Evolutionary conservation across 2,329 filamentous ascomycete genomes (phyloP).

Genomic region (Alternaria sp.): DNA sequence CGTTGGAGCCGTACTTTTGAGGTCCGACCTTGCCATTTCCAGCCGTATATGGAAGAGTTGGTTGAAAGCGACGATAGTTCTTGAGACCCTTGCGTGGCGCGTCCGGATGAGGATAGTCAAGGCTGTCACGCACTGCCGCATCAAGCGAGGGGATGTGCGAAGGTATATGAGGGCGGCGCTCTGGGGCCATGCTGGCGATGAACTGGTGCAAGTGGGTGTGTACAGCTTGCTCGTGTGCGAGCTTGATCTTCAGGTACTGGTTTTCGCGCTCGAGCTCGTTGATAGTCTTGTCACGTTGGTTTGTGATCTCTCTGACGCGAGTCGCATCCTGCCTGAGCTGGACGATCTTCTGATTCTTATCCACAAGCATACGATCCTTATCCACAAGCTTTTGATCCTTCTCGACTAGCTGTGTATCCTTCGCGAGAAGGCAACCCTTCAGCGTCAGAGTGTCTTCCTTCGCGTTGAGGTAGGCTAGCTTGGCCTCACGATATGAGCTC

Average conservation of each 20-base stretch:
- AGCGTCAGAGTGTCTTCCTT: not conserved
- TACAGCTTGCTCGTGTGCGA: too few relatives aligned
- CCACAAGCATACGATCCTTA: not conserved
- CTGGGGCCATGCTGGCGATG: not conserved
- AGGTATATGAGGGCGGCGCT: not conserved
- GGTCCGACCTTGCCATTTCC: not conserved
- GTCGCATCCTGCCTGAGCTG: not conserved
- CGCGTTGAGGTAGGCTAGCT: not conserved
- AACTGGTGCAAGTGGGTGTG: not conserved
- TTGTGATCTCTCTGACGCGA: too few relatives aligned
- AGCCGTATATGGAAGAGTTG: not conserved
- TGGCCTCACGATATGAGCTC: not conserved
- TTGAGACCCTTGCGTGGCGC: not conserved
- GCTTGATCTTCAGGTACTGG: not conserved
- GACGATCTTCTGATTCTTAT: not conserved
- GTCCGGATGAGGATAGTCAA: not conserved
- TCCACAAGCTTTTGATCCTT: not conserved
- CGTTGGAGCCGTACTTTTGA: not conserved
- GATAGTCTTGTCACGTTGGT: not conserved
- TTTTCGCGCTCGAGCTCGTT: not conserved
- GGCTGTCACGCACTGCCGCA: too few relatives aligned
- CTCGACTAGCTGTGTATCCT: not conserved
- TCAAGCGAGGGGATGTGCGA: too few relatives aligned
- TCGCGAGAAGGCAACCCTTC: not conserved
- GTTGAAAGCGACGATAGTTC: not conserved